Conservation (phyloP, 1,139 yeast species). For the Scheffersomyces stambukii region DNA sequence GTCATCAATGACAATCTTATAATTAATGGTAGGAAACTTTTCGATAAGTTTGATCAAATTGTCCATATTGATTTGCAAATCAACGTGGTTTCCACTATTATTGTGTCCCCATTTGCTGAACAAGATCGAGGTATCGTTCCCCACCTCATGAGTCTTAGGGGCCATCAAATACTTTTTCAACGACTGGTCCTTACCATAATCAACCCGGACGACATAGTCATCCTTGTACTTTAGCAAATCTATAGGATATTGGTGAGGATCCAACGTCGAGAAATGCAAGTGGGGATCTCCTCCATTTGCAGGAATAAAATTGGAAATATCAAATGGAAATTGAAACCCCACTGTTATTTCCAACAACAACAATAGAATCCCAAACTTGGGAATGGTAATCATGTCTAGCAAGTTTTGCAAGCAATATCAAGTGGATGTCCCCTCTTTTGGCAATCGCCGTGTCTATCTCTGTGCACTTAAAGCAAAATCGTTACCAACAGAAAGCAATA, state of each 20-base stretch:
- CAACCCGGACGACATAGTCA: slow-evolving; percentile 48
- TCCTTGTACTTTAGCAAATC: slow-evolving; percentile 45
- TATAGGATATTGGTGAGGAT: slow-evolving; percentile 34
- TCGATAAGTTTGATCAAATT: slow-evolving; percentile 19
- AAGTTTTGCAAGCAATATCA: slow-evolving; percentile 1
- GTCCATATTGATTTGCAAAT: slow-evolving; percentile 28
- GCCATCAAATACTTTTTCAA: slow-evolving; percentile 18
- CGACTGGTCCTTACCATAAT: slow-evolving; percentile 14
- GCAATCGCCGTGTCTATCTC: no score
- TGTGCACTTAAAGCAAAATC: no score
- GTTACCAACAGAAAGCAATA: no score
- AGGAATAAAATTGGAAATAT: slow-evolving; percentile 1
- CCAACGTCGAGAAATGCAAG: slow-evolving; percentile 15
- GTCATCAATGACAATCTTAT: slow-evolving; percentile 47
- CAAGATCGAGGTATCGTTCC: slow-evolving; percentile 6
- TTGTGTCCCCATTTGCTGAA: slow-evolving; percentile 32
- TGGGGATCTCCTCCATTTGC: slow-evolving; percentile 2
- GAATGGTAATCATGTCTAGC: no score
- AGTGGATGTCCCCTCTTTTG: no score
- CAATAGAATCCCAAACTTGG: no score
- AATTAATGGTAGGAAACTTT: slow-evolving; percentile 19
- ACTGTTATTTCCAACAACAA: background rate
- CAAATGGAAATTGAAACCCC: slow-evolving; percentile 11
- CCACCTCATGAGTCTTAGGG: background rate
- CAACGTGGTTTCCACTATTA: slow-evolving; percentile 21